Base-by-base conservation (phyloP, 2,329 filamentous ascomycete genomes). In the Didymella exigua region DNA sequence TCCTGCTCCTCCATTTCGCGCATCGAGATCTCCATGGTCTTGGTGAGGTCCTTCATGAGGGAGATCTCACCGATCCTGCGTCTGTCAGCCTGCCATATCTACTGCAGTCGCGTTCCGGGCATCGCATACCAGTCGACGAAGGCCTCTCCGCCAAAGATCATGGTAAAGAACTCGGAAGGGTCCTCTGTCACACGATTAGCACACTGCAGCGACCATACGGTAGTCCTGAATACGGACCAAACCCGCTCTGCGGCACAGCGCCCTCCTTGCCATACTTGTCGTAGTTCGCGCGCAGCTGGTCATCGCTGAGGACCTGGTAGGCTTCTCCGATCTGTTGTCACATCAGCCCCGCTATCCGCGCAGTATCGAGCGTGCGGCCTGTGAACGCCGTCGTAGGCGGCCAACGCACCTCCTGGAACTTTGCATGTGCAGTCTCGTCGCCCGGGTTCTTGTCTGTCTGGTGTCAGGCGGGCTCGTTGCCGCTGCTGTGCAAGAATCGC, bases 1-100 rank as follows among this genome's bases (percentile, higher is more conserved):
- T 84, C 86, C 58, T 88, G 86, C 63, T 89, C 88, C 67, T 91
- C 90, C 75, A 86, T 86, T 58, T 87, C 87, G 51, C 90, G 83
- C 87, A 92, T 93, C 18, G 91, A 93, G 64, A 99, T 98, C 70
- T 99, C 95, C 93, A 99, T 98, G 38, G 93, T 96, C 70, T 92
- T 91, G 16, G 93, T 98, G 49, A 99, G 83, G 71, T 99, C 95
- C 80, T 97, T 98, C 90, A 99, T 97, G 54, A 99, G 86, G 45
- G 91, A 95, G 66, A 99, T 96, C 82, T 99, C 95, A 64, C 95
- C 95, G 71, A 99, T 98, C 82, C 71, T 73, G 46, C 19, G n/a
- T 6, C 26, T 18, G 50, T 63, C 42, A 65, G 63, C 48, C 11
- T 43, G 16, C n/a, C 14, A 18, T 21, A 10, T 4, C 29, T 45